A percentile compares a stretch with the other conserved stretches of the same genome.
Evolutionary conservation across 192 early-diverging fungal species (phyloP).

Genomic region (Endogone sp.): DNA sequence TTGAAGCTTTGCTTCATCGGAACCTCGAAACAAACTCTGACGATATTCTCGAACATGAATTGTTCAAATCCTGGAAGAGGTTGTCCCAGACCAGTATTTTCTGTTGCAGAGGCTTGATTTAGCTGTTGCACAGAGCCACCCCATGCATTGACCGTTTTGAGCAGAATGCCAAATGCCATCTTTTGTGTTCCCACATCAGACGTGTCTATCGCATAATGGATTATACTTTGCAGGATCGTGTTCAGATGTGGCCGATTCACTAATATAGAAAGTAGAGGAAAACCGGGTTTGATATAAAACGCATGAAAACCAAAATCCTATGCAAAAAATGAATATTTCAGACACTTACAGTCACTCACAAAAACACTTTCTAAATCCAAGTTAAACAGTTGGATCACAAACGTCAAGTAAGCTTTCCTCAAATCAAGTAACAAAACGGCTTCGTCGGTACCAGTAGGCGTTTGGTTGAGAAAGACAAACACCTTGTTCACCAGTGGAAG

Average conservation of each 20-base stretch:
- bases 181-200: slow-evolving; percentile 60
- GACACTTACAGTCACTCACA: slow-evolving; percentile 60
- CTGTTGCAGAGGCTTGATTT: slow-evolving; percentile 17
- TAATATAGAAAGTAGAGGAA: slow-evolving; percentile 1
- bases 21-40: slow-evolving; percentile 76
- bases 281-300: background rate
- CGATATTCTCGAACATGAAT: slow-evolving; percentile 72
- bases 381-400: slow-evolving; percentile 79
- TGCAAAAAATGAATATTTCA: slow-evolving; percentile 37
- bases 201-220: slow-evolving; percentile 60
- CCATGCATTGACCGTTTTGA: slow-evolving; percentile 66
- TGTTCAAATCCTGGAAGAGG: slow-evolving; percentile 62
- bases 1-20: slow-evolving; percentile 72
- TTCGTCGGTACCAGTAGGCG: slow-evolving; percentile 86
- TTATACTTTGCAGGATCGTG: slow-evolving; percentile 60
- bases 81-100: slow-evolving; percentile 18
- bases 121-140: slow-evolving; percentile 27
- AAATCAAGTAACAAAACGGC: slow-evolving; percentile 70
- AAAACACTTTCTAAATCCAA: slow-evolving; percentile 74
- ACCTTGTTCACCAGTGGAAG: slow-evolving; percentile 79
- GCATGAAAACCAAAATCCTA: slow-evolving; percentile 16
- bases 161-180: slow-evolving; percentile 64
- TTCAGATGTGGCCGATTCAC: slow-evolving; percentile 59
- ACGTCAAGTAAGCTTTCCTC: slow-evolving; percentile 75
- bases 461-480: slow-evolving; percentile 80